These are phyloP conservation scores for Apophysomyces elegans DNA, from an alignment of 371 early-diverging fungal genomes.

Conservation along the genomic window DNA sequence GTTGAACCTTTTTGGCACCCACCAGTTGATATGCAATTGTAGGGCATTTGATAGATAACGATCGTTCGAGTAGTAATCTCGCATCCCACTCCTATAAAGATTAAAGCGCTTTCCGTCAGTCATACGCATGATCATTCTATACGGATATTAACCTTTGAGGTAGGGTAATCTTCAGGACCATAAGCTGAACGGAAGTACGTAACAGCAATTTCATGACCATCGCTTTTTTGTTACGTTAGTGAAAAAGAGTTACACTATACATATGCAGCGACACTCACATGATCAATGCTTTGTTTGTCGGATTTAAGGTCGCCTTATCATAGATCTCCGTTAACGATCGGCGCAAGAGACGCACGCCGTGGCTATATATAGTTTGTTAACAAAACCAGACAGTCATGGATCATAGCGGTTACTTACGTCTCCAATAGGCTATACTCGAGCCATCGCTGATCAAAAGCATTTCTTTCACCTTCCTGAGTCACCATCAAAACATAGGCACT, in stretches of 20 bases:
- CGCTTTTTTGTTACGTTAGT: slow-evolving; percentile 44
- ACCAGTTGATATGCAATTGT: slow-evolving; percentile 91
- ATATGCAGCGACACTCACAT: slow-evolving; percentile 48
- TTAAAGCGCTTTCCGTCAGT: background rate
- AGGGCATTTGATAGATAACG: slow-evolving; percentile 89
- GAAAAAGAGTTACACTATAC: slow-evolving; percentile 6
- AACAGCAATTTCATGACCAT: slow-evolving; percentile 81
- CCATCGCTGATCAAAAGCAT: slow-evolving; percentile 93
- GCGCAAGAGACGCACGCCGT: slow-evolving; percentile 67
- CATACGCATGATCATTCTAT: too few relatives aligned
- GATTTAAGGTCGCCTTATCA: slow-evolving; percentile 58
- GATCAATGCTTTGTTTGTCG: slow-evolving; percentile 58
- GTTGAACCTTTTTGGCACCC: slow-evolving; percentile 96
- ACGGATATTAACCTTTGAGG: slow-evolving; percentile 50
- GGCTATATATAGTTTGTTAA: slow-evolving; percentile 40
- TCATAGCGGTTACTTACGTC: slow-evolving; percentile 50
- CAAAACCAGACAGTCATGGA: background rate
- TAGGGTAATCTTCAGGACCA: slow-evolving; percentile 87
- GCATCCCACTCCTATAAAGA: slow-evolving; percentile 83
- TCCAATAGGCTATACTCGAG: slow-evolving; percentile 85
- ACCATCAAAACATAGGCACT: slow-evolving; percentile 90
- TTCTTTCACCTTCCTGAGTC: slow-evolving; percentile 92
- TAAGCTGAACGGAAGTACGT: slow-evolving; percentile 94
- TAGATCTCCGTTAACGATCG: slow-evolving; percentile 70
- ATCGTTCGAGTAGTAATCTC: slow-evolving; percentile 80